Base-by-base conservation (phyloP, 164 flowering plant species). In the Buxus sempervirens region DNA sequence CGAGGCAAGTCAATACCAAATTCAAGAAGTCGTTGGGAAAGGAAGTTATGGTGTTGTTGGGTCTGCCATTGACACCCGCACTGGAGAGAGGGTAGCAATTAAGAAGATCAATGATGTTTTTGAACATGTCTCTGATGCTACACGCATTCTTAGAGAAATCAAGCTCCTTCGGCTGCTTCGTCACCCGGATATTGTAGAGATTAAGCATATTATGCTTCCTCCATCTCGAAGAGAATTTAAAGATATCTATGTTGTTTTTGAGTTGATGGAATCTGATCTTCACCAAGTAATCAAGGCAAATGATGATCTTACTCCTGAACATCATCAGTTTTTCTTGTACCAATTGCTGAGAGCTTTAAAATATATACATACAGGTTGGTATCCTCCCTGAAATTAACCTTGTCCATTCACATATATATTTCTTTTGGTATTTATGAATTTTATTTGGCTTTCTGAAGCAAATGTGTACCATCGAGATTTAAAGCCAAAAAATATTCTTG, bases 71-170 rank as follows among this genome's bases (percentile, higher is more conserved):
- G 96, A 90, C 64, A 74, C 87, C 28, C 89, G 82, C 32, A 87
- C 89, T 28, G 96, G 95, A 45, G 90, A 87, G 70, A 83, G 51
- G 63, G 95, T 89, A 71, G 95, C 96, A 24, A 90, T 90, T 22
- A 90, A 90, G 84, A 90, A 88, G 79, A 86, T 90, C 24, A 76
- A 86, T 77, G 91, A 90, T 73, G 93, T 90, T 20, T 90, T 90
- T 79, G 93, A 85, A 73, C 93, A 90, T 77, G 93, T 90, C 14
- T 90, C 96, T 75, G 93, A 90, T 77, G 96, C 96, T 64, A 86
- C 90, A 2, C 75, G 93, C 26, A 90, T 90, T 66, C 79, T 90
- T 13, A 79, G 96, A 70, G 96, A 90, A 77, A 90, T 90, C 64
- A 90, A 90, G 83, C 92, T 90, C 54, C 87, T 90, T 60, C 81